Evolutionary conservation across 805 yeast genomes (phyloP).

Genomic region (Starmerella scarabaei): DNA sequence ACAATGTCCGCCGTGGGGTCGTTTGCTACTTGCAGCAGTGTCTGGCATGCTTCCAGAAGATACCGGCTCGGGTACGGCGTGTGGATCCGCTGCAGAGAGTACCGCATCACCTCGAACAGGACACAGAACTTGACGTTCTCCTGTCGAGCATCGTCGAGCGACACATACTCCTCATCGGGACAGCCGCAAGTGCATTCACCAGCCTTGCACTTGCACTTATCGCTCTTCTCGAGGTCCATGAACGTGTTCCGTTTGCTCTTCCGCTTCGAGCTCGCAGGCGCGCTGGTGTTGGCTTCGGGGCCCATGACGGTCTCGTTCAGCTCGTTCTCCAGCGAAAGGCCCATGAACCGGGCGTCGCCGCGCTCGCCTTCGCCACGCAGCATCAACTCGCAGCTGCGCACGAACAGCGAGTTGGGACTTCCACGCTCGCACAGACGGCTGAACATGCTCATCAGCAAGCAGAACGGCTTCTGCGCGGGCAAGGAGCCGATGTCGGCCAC

Average conservation of each 20-base stretch:
- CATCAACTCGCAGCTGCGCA: conserved; percentile 58
- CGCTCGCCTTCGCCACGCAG: conserved; percentile 12
- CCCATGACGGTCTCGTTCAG: neutral
- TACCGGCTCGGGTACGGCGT: conserved; percentile 73
- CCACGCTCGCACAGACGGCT: conserved; percentile 55
- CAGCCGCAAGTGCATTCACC: conserved; percentile 7
- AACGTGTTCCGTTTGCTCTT: neutral
- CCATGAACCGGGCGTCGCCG: conserved; percentile 16
- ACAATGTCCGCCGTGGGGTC: conserved; percentile 31
- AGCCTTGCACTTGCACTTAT: conserved; percentile 2
- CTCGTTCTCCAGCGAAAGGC: conserved; percentile 25
- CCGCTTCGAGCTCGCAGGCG: neutral
- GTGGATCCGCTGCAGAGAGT: conserved; percentile 45
- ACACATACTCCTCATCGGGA: conserved; percentile 14
- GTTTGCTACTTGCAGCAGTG: conserved; percentile 40
- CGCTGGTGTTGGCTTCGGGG: conserved; percentile 17
- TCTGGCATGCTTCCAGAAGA: conserved; percentile 51
- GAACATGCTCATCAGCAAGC: conserved; percentile 32
- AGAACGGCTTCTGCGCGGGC: conserved; percentile 29
- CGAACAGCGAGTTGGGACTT: conserved; percentile 66
- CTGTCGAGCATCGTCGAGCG: conserved; percentile 9
- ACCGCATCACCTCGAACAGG: conserved; percentile 49
- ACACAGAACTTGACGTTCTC: conserved; percentile 44
- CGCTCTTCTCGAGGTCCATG: neutral
- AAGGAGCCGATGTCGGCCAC: conserved; percentile 17